Conservation (phyloP, 768 basidiomycete genomes). For the Mycena filopes region DNA sequence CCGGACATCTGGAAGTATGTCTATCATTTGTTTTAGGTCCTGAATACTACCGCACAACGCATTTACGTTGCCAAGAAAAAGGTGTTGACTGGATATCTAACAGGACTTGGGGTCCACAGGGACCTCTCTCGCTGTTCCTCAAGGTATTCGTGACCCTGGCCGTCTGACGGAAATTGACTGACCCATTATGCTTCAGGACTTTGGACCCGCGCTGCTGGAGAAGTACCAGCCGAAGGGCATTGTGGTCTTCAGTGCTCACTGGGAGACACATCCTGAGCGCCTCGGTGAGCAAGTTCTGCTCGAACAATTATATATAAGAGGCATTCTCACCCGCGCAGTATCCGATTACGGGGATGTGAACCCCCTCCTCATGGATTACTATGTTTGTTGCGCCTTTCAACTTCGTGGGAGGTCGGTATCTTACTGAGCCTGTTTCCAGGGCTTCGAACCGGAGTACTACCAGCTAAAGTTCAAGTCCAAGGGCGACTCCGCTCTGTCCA, state of each 20-base stretch:
- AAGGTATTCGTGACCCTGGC: slow-evolving; percentile 43
- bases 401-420: background rate
- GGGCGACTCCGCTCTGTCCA: slow-evolving; percentile 70
- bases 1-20: too few relatives aligned
- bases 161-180: background rate
- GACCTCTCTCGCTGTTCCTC: slow-evolving; percentile 68
- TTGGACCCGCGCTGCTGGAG: slow-evolving; percentile 69
- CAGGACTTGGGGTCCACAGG: slow-evolving; percentile 51
- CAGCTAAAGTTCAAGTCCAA: slow-evolving; percentile 72
- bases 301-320: background rate
- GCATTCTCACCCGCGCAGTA: slow-evolving; percentile 50
- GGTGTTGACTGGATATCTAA: too few relatives aligned
- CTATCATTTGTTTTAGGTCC: too few relatives aligned
- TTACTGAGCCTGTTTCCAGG: slow-evolving; percentile 29
- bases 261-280: slow-evolving; percentile 72
- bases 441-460: slow-evolving; percentile 69
- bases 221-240: slow-evolving; percentile 86
- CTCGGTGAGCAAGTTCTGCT: slow-evolving; percentile 56
- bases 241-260: slow-evolving; percentile 86
- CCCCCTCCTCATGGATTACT: slow-evolving; percentile 80
- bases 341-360: slow-evolving; percentile 82
- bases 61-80: too few relatives aligned
- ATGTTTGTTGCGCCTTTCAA: slow-evolving; percentile 24
- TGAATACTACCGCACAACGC: too few relatives aligned
- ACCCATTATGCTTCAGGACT: slow-evolving; percentile 43